A percentile compares a stretch with the other conserved stretches of the same genome.
phyloP scores from a whole-genome alignment of 208 protist species.

The Naegleria lovaniensis region DNA sequence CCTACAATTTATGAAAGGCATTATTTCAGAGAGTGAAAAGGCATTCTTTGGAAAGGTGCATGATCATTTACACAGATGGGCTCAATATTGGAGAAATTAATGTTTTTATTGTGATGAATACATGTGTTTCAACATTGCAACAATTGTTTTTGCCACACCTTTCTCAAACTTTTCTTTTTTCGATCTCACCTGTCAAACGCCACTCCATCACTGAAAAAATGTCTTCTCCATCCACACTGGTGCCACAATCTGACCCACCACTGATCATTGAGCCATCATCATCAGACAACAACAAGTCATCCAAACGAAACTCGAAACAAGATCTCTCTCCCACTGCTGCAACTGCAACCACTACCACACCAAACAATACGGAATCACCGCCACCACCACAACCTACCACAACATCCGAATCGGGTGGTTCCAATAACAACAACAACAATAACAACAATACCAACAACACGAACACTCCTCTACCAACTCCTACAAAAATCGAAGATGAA shows the following conservation, averaged over 20 bases:
- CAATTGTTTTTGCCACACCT: too few species aligned
- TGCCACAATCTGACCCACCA: neutral
- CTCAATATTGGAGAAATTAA: neutral
- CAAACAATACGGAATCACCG: neutral
- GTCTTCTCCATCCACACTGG: neutral
- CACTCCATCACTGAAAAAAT: neutral
- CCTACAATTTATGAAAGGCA: constrained; percentile 40
- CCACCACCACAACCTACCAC: neutral
- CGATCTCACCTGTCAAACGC: neutral
- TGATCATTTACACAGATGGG: constrained; percentile 42
- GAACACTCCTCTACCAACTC: neutral
- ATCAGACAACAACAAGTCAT: neutral
- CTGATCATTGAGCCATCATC: neutral
- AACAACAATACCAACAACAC: neutral
- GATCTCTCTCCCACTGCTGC: too few species aligned
- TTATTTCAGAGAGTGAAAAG: constrained; percentile 53
- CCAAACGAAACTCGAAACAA: too few species aligned
- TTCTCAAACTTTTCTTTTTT: too few species aligned
- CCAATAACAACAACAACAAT: neutral
- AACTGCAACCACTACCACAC: neutral
- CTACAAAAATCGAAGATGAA: neutral
- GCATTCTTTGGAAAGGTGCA: constrained; percentile 51
- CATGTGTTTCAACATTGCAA: too few species aligned
- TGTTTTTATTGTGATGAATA: neutral
- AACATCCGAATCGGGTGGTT: neutral